Percentiles rank a stretch among this genome's conserved stretches.
These are phyloP conservation scores for Pulicaria dysenterica DNA, from an alignment of 129 eudicot species.

Conservation along the genomic window DNA sequence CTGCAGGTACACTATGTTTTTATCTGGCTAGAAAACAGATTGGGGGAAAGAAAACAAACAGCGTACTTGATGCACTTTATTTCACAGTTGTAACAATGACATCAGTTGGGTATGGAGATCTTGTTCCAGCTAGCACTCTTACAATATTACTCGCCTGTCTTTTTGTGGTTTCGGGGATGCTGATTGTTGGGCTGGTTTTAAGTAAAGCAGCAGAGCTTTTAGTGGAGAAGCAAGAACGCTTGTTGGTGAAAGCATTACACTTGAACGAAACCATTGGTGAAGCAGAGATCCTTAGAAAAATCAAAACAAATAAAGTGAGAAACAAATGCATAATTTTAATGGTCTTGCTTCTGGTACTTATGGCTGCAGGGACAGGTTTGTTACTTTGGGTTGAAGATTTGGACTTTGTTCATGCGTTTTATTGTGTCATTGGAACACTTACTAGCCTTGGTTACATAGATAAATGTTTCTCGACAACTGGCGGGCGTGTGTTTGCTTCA, in stretches of 20 bases:
- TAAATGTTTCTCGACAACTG: slow-evolving; percentile 74
- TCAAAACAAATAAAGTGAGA: slow-evolving; percentile 57
- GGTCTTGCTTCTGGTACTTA: slow-evolving; percentile 49
- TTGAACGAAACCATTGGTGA: slow-evolving; percentile 48
- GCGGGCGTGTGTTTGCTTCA: slow-evolving; percentile 87
- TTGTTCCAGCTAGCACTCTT: slow-evolving; percentile 53
- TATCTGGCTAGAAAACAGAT: slow-evolving; percentile 52
- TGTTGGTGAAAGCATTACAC: slow-evolving; percentile 67
- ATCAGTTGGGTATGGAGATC: slow-evolving; percentile 88
- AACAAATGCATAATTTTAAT: slow-evolving; percentile 57
- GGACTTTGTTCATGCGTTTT: slow-evolving; percentile 67
- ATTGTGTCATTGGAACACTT: slow-evolving; percentile 73
- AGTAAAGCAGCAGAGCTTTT: slow-evolving; percentile 79
- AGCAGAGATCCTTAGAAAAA: slow-evolving; percentile 53
- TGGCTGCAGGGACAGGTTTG: slow-evolving; percentile 60
- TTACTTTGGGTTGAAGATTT: slow-evolving; percentile 58
- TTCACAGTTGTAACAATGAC: slow-evolving; percentile 93
- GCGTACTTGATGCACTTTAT: slow-evolving; percentile 71
- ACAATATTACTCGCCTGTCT: slow-evolving; percentile 79
- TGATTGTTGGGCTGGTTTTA: slow-evolving; percentile 55
- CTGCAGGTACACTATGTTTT: slow-evolving; percentile 59
- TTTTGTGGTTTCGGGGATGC: slow-evolving; percentile 74
- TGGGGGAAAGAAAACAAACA: slow-evolving; percentile 55
- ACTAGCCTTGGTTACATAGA: slow-evolving; percentile 84
- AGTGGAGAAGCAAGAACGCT: slow-evolving; percentile 73